These are phyloP conservation scores for Mimosa bimucronata DNA, from an alignment of 306 rosid species.

Conservation along the genomic window DNA sequence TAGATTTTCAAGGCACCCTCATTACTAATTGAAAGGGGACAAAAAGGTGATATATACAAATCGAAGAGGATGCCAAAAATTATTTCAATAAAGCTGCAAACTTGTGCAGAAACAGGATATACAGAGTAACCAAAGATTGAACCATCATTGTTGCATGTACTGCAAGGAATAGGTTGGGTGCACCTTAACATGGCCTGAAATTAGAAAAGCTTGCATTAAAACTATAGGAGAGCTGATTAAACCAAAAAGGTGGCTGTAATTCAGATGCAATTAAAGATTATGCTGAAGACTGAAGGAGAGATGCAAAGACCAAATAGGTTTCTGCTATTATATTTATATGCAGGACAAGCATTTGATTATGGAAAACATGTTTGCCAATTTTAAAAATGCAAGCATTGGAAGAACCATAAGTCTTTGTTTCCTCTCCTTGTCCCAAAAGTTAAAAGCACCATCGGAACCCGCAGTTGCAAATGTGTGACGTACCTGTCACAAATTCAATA, in stretches of 20 bases:
- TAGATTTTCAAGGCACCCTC: too few relatives aligned
- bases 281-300: background rate
- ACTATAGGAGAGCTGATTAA: background rate
- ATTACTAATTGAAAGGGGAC: too few relatives aligned
- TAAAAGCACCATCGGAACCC: constrained; percentile 94
- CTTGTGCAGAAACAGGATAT: background rate
- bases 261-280: background rate
- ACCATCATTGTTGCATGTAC: constrained; percentile 88
- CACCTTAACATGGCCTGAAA: constrained; percentile 88
- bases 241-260: background rate
- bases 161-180: constrained; percentile 87
- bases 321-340: background rate
- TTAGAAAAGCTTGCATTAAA: background rate
- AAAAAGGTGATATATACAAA: too few relatives aligned
- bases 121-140: constrained; percentile 42
- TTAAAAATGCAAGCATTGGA: background rate
- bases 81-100: background rate
- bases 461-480: constrained; percentile 96
- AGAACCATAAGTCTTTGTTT: constrained; percentile 95
- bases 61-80: background rate
- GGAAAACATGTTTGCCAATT: background rate
- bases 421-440: constrained; percentile 97
- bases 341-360: background rate
- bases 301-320: background rate
- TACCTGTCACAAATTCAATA: constrained; percentile 48